A percentile compares a stretch with the other conserved stretches of the same genome.
Conservation (phyloP, 2,329 filamentous ascomycete species). For the Bimuria novae-zelandiae region DNA sequence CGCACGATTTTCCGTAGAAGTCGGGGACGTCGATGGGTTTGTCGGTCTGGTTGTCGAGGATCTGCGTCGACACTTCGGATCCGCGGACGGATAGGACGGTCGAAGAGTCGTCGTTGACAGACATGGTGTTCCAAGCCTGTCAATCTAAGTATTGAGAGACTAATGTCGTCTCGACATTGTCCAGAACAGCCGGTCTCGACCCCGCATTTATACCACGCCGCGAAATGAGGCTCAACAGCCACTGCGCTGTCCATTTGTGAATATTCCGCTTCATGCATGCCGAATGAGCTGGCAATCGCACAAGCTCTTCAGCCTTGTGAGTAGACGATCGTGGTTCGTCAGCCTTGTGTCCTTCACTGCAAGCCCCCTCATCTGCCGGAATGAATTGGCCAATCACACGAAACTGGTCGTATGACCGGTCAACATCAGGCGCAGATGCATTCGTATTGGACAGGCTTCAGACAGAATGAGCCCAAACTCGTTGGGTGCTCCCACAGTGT, state of each 20-base stretch:
- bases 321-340: conserved; percentile 23
- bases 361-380: not conserved
- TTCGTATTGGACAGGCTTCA: conserved; percentile 1
- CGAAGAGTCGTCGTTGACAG: conserved; percentile 18
- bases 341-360: conserved; percentile 3
- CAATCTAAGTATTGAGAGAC: not conserved
- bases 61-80: conserved; percentile 10
- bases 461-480: not conserved
- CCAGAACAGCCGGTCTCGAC: conserved; percentile 1
- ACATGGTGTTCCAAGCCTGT: conserved; percentile 16
- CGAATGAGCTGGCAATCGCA: conserved; percentile 28
- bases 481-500: not conserved
- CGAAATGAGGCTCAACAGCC: conserved; percentile 25
- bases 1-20: conserved; percentile 23
- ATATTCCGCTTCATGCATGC: conserved; percentile 22
- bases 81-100: conserved; percentile 13
- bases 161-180: not conserved
- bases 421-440: not conserved
- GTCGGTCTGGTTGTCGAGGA: conserved; percentile 10
- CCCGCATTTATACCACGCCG: not conserved
- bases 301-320: conserved; percentile 28
- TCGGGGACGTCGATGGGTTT: conserved; percentile 8
- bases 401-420: conserved; percentile 2
- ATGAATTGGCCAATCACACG: not conserved
- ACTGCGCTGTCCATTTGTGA: conserved; percentile 23